Evolutionary conservation across 1,139 yeast genomes (phyloP).

Genomic region (Zygosaccharomyces pseudobailii): DNA sequence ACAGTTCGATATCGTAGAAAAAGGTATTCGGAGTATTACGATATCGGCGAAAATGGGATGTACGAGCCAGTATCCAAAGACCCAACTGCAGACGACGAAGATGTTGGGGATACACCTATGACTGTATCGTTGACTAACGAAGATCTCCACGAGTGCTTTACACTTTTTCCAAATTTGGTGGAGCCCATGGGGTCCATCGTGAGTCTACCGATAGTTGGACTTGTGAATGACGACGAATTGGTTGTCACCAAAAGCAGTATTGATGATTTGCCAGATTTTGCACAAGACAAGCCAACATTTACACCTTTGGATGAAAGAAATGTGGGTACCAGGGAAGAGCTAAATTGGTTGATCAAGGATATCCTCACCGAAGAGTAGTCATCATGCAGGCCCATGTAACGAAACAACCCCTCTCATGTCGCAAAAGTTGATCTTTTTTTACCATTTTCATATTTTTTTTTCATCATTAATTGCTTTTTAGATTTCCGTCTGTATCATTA

Average conservation of each 20-base stretch:
- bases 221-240: slow-evolving; percentile 53
- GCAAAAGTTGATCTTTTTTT: not conserved
- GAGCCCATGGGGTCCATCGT: slow-evolving; percentile 62
- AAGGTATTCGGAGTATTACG: slow-evolving; percentile 47
- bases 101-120: slow-evolving; percentile 21
- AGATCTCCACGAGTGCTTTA: slow-evolving; percentile 60
- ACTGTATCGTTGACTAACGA: slow-evolving; percentile 52
- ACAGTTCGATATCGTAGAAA: slow-evolving; percentile 56
- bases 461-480: not conserved
- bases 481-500: slow-evolving; percentile 1
- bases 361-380: slow-evolving; percentile 33
- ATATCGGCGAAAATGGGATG: slow-evolving; percentile 30
- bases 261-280: slow-evolving; percentile 35
- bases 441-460: not conserved
- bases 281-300: slow-evolving; percentile 29
- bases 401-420: not conserved
- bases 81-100: slow-evolving; percentile 8
- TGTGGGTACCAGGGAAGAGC: slow-evolving; percentile 62
- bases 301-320: slow-evolving; percentile 36
- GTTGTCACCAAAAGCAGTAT: slow-evolving; percentile 41
- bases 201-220: slow-evolving; percentile 47
- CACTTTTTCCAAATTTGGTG: slow-evolving; percentile 58
- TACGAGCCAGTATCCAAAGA: slow-evolving; percentile 25
- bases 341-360: slow-evolving; percentile 68
- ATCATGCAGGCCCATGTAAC: slow-evolving; percentile 4